A percentile compares a stretch with the other conserved stretches of the same genome.
These are phyloP conservation scores for Globisporangium iwayamae DNA, from an alignment of 352 stramenopile species.

Conservation along the genomic window DNA sequence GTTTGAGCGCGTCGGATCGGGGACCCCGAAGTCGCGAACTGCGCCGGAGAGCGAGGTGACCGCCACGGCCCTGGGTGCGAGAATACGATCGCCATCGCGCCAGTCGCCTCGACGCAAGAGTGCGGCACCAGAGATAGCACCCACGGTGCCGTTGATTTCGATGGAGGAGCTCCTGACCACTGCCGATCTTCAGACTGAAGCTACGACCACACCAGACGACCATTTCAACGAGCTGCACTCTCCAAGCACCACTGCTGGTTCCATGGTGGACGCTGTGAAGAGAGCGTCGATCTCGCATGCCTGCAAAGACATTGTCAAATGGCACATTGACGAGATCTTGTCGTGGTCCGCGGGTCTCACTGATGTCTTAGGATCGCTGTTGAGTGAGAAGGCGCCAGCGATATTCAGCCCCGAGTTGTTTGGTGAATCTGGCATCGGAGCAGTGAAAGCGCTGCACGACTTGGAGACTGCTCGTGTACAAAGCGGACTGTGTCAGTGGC, in stretches of 20 bases:
- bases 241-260: slow-evolving; percentile 1
- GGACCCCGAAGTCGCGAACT: slow-evolving; percentile 13
- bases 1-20: slow-evolving; percentile 60
- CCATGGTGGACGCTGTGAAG: slow-evolving; percentile 26
- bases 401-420: slow-evolving; percentile 41
- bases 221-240: slow-evolving; percentile 13
- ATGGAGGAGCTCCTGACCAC: slow-evolving; percentile 43
- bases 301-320: slow-evolving; percentile 42
- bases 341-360: slow-evolving; percentile 40
- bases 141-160: slow-evolving; percentile 21
- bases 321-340: slow-evolving; percentile 40
- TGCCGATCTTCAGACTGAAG: slow-evolving; percentile 25
- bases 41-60: slow-evolving; percentile 12
- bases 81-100: slow-evolving; percentile 16
- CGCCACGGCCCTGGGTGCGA: slow-evolving; percentile 11
- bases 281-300: slow-evolving; percentile 32
- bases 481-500: slow-evolving; percentile 58
- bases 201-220: slow-evolving; percentile 11
- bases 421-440: slow-evolving; percentile 27
- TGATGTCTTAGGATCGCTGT: slow-evolving; percentile 46
- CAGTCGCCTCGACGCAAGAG: slow-evolving; percentile 11
- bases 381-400: slow-evolving; percentile 36
- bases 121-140: neutral
- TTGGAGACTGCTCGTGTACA: slow-evolving; percentile 48
- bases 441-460: slow-evolving; percentile 42